These are phyloP conservation scores for Diaporthe ampelina DNA, from an alignment of 2,329 filamentous ascomycete genomes.

Conservation along the genomic window DNA sequence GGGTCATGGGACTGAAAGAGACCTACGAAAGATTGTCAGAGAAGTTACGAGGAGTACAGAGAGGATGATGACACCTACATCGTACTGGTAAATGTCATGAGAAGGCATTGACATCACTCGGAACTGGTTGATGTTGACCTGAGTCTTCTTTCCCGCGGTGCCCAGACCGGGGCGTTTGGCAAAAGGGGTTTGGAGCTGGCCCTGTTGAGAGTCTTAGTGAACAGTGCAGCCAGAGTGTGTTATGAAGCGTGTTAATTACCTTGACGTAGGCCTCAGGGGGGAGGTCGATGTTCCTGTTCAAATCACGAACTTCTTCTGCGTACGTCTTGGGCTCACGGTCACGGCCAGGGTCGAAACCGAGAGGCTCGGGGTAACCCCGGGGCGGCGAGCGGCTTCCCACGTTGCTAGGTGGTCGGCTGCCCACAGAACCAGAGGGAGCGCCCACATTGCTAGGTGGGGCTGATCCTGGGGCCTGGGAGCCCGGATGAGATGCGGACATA, in stretches of 20 bases:
- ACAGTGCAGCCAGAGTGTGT: not conserved
- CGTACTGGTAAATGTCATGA: slow-evolving; percentile 83
- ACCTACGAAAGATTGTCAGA: slow-evolving; percentile 63
- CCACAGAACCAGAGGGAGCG: slow-evolving; percentile 23
- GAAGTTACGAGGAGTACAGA: not conserved
- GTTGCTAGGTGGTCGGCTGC: slow-evolving; percentile 38
- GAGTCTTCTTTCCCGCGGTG: slow-evolving; percentile 66
- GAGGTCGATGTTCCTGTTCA: slow-evolving; percentile 66
- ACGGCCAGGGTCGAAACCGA: slow-evolving; percentile 62
- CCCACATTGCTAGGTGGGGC: slow-evolving; percentile 28
- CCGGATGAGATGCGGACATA: slow-evolving; percentile 21
- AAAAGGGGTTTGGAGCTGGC: slow-evolving; percentile 50
- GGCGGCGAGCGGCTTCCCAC: slow-evolving; percentile 29
- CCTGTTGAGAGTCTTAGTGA: slow-evolving; percentile 45
- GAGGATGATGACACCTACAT: slow-evolving; percentile 69
- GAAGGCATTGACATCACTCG: slow-evolving; percentile 72
- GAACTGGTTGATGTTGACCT: slow-evolving; percentile 80
- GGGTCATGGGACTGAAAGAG: slow-evolving; percentile 71
- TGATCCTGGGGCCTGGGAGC: slow-evolving; percentile 27
- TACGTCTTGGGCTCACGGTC: slow-evolving; percentile 42
- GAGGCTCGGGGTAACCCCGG: slow-evolving; percentile 35
- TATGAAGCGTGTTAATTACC: slow-evolving; percentile 49
- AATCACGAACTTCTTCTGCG: slow-evolving; percentile 43
- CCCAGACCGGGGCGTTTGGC: slow-evolving; percentile 69
- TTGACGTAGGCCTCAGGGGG: slow-evolving; percentile 68